Evolutionary conservation across 2,329 filamentous ascomycete genomes (phyloP).

Genomic region (Aspergillus fructus): DNA sequence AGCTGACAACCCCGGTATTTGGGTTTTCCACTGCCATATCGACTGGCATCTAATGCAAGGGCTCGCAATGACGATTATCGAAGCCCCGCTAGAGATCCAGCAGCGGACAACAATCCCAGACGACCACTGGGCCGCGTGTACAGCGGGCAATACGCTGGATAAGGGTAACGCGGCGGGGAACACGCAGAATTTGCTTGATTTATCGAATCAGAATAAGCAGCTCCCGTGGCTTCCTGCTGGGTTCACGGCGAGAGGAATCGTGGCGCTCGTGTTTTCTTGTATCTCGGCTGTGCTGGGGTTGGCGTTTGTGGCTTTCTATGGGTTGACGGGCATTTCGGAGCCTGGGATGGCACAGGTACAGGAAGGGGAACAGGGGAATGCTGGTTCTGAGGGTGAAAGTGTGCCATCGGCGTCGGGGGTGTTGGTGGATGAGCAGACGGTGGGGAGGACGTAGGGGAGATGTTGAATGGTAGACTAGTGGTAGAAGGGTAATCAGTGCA

Average conservation of each 20-base stretch:
- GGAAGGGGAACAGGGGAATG: too few species aligned
- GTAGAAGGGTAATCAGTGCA: too few species aligned
- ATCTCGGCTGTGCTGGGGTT: constrained; percentile 68
- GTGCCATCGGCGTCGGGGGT: too few species aligned
- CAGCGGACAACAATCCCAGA: constrained; percentile 31
- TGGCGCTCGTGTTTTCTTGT: constrained; percentile 72
- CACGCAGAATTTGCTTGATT: constrained; percentile 60
- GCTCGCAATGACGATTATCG: constrained; percentile 53
- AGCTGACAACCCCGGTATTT: constrained; percentile 54
- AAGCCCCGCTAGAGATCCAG: neutral
- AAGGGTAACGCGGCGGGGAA: constrained; percentile 75
- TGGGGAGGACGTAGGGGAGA: too few species aligned
- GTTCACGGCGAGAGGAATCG: constrained; percentile 69
- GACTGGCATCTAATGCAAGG: constrained; percentile 54
- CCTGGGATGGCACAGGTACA: too few species aligned
- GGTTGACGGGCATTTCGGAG: constrained; percentile 8
- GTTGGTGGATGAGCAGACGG: too few species aligned
- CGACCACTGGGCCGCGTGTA: constrained; percentile 60
- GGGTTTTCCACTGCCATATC: constrained; percentile 53
- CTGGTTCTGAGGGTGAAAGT: too few species aligned
- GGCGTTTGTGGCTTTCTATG: constrained; percentile 65
- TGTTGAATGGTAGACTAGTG: too few species aligned
- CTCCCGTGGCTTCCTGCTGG: constrained; percentile 62
- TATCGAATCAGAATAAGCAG: constrained; percentile 59
- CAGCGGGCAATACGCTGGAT: constrained; percentile 50